phyloP scores from a whole-genome alignment of 176 grass and related monocot genomes.

The Lolium rigidum region DNA sequence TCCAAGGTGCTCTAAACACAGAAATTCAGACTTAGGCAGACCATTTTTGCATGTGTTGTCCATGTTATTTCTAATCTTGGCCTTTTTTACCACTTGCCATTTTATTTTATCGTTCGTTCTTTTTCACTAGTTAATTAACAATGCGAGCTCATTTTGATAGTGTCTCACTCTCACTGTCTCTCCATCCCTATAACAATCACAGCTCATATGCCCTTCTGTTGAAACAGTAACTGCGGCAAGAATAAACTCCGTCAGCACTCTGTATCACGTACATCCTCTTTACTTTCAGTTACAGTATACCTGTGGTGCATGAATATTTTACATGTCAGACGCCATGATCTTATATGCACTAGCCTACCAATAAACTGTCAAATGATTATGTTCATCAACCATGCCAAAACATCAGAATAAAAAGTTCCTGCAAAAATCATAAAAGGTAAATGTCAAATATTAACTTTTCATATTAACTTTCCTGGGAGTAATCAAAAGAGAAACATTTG shows the following conservation, averaged over 20 bases:
- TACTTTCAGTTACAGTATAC: slow-evolving; percentile 8
- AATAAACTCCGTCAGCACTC: not conserved
- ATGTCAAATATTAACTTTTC: not conserved
- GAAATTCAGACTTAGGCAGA: too few species aligned
- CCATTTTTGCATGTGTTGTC: too few species aligned
- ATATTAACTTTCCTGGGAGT: not conserved
- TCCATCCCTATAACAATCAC: not conserved
- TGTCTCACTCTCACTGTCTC: not conserved
- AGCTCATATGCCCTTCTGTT: not conserved
- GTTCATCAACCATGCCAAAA: slow-evolving; percentile 22
- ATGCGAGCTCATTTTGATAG: not conserved
- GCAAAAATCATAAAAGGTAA: slow-evolving; percentile 17
- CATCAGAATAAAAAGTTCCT: slow-evolving; percentile 31
- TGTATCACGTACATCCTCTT: slow-evolving; percentile 6
- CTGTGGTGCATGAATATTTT: slow-evolving; percentile 32
- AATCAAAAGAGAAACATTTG: slow-evolving; percentile 30
- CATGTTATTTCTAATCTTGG: too few species aligned
- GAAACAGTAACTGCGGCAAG: not conserved
- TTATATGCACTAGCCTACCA: slow-evolving; percentile 34
- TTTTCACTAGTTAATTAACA: not conserved
- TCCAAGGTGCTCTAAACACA: too few species aligned
- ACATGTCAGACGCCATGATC: slow-evolving; percentile 35
- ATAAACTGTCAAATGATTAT: slow-evolving; percentile 23
- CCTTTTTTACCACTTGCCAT: too few species aligned
- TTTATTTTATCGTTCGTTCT: not conserved